Evolutionary conservation across 208 protist genomes (phyloP), one percentile per base, ranked within the genome.

Genomic region (Strigomonas culicis): DNA sequence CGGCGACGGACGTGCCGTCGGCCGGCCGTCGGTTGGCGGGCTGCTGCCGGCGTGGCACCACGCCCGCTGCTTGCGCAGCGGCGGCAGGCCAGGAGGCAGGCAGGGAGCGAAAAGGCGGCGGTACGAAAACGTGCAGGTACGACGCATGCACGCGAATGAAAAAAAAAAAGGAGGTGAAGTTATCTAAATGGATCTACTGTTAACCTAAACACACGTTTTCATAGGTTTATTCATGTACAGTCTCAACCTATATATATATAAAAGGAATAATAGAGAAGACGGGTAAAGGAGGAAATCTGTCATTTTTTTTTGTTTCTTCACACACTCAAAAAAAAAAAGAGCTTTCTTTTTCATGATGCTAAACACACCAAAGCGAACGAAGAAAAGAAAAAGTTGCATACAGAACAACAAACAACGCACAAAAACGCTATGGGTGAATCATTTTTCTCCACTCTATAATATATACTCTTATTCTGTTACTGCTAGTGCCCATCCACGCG

Each of bases 211-310:
- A n/a, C n/a, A n/a, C n/a, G n/a, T n/a, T n/a, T n/a, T n/a, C n/a
- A n/a, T n/a, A n/a, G n/a, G n/a, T n/a, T n/a, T n/a, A n/a, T n/a
- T n/a, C n/a, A n/a, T 8, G 46, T 25, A 51, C n/a, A 27, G 46
- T 6, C 6, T 51, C 21, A 51, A 27, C 7, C 21, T 8, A 51
- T 24, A 51, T 8, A 51, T 27, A 51, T 24, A 25, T 6, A 51
- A 51, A 51, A 56, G 50, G 13, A 56, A 56, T 56, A 56, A 31
- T 34, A 56, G 22, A 4, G 32, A 17, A 56, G 4, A 41, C 13
- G 36, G 36, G 13, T 4, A 41, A 41, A 41, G 4, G 4, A 17
- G 36, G 13, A 41, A 41, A 41, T 41, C 4, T 53, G 19, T 47
- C 49, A 39, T 39, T 39, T 39, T 39, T 39, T 10, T 39, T 39